Percentiles rank a stretch among this genome's conserved stretches.
Conservation (phyloP, 805 yeast genomes). For the Candida railenensis region DNA sequence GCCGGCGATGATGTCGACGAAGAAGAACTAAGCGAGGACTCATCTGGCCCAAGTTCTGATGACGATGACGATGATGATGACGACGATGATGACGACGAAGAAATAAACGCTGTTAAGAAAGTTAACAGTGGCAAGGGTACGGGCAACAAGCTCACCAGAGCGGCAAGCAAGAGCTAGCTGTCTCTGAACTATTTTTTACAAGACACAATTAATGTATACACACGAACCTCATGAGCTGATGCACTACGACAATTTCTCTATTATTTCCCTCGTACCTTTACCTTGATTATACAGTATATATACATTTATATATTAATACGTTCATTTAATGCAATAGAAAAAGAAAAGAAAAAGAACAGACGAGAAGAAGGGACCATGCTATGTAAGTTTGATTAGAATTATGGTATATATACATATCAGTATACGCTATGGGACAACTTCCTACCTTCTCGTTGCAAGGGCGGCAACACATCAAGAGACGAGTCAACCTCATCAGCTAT, state of each 20-base stretch:
- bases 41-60: slow-evolving; percentile 27
- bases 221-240: too few species aligned
- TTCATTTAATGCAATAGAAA: neutral
- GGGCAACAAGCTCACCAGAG: slow-evolving; percentile 33
- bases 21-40: slow-evolving; percentile 27
- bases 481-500: slow-evolving; percentile 18
- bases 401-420: neutral
- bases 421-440: slow-evolving; percentile 7
- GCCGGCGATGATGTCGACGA: slow-evolving; percentile 11
- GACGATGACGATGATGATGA: slow-evolving; percentile 26
- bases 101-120: slow-evolving; percentile 1
- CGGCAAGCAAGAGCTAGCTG: slow-evolving; percentile 41
- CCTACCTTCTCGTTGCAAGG: slow-evolving; percentile 38
- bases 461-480: slow-evolving; percentile 29
- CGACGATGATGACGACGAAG: slow-evolving; percentile 14
- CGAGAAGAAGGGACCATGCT: too few species aligned
- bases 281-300: neutral
- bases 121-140: slow-evolving; percentile 5
- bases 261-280: too few species aligned
- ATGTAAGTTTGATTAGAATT: neutral
- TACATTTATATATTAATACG: neutral
- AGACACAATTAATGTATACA: too few species aligned
- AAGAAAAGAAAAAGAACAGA: neutral
- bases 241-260: too few species aligned
- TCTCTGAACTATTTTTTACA: too few species aligned